Evolutionary conservation across 106 monocot genomes (phyloP), one percentile per base, ranked within the genome.

Genomic region (Agapanthus africanus): DNA sequence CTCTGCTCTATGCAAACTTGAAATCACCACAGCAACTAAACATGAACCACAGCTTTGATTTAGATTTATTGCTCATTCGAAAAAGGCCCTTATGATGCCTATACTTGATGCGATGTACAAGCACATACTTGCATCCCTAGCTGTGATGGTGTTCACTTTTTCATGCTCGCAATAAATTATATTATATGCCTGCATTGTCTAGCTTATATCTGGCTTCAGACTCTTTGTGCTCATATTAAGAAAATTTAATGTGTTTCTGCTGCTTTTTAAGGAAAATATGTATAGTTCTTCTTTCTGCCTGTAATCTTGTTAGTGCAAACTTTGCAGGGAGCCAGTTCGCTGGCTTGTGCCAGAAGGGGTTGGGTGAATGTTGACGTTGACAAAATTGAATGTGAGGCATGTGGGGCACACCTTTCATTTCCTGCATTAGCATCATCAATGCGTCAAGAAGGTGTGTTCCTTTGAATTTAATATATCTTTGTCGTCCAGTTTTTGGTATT

Each of bases 311-410:
- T 67, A 21, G 11, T 64, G 38, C 57, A n/a, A 52, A 56, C 59
- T 14, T 59, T 82, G 63, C 79, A 99, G 97, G 90, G 66, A 66
- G 79, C 83, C 30, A 76, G 84, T 67, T 84, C 89, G n/a, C 75
- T 99, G 54, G 65, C 85, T 64, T 93, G 92, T 93, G 86, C 97
- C 54, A 84, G 84, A 73, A 78, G 85, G 81, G 97, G 97, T 68
- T 99, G 97, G 97, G 75, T 93, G 51, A 99, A 87, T 49, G 65
- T 85, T 40, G 84, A 83, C 15, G 27, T 26, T 23, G 81, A 90
- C 28, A 87, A 77, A 78, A 87, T 99, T 81, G 91, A 99, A 79
- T 99, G 97, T 26, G 92, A 92, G 72, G 83, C 73, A 38, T 99
- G 97, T 71, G 84, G 97, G 57, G 84, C 75, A 54, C 84, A 77